Conservation (phyloP, 192 early-diverging fungal species). For the Entophlyctis helioformis region DNA sequence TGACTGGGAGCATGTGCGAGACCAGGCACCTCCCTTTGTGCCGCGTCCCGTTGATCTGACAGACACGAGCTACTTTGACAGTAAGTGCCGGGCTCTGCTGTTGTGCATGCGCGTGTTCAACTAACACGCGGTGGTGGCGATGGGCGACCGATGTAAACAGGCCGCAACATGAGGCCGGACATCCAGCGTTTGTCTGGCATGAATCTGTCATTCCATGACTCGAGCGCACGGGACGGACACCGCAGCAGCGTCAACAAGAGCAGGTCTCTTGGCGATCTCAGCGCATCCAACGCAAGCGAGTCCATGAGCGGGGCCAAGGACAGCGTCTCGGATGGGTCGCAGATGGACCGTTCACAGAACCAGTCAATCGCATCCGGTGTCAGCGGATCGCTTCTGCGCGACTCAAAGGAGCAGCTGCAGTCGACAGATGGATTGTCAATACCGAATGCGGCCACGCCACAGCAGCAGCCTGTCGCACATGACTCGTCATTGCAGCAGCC, state of each 20-base stretch:
- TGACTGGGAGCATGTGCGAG: slow-evolving; percentile 64
- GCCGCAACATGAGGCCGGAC: slow-evolving; percentile 65
- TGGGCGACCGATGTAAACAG: slow-evolving; percentile 4
- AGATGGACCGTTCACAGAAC: not conserved
- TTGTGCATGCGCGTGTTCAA: not conserved
- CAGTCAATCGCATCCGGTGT: too few species aligned
- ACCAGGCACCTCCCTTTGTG: slow-evolving; percentile 73
- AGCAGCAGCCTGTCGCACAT: too few species aligned
- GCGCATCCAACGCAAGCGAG: not conserved
- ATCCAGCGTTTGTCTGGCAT: slow-evolving; percentile 61
- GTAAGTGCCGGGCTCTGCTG: slow-evolving; percentile 13
- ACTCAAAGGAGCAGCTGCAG: too few species aligned
- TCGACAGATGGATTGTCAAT: too few species aligned
- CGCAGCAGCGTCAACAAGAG: not conserved
- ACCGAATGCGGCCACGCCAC: too few species aligned
- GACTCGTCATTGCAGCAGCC: too few species aligned
- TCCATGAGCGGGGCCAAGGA: not conserved
- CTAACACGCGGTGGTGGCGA: not conserved
- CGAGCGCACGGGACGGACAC: slow-evolving; percentile 7
- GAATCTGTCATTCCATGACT: slow-evolving; percentile 23
- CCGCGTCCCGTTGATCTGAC: slow-evolving; percentile 66
- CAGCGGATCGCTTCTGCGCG: too few species aligned
- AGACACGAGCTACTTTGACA: slow-evolving; percentile 90
- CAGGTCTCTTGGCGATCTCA: not conserved
- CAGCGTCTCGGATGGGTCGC: not conserved